These are phyloP conservation scores for Pogostemon cablin DNA, from an alignment of 257 asterid genomes.

Conservation along the genomic window DNA sequence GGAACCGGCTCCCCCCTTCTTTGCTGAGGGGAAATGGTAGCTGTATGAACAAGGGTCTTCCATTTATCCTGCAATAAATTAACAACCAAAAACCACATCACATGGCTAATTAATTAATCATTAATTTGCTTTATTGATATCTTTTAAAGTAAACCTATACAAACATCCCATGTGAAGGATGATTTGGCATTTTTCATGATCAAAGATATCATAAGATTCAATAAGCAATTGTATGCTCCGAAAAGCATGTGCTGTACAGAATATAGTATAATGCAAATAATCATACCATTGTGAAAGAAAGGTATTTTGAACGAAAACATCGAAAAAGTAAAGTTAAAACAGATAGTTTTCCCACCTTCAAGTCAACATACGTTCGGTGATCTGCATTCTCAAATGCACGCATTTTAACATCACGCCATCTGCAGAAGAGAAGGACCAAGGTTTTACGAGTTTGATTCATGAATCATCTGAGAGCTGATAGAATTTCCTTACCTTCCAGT, in stretches of 20 bases:
- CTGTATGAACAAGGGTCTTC: constrained; percentile 93
- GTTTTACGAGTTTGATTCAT: neutral
- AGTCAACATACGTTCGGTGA: constrained; percentile 92
- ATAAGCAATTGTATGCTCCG: constrained; percentile 24
- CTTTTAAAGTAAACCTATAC: neutral
- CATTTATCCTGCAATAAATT: constrained; percentile 71
- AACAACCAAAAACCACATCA: constrained; percentile 25
- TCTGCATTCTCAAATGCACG: constrained; percentile 89
- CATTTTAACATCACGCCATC: constrained; percentile 98
- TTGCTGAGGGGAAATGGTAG: constrained; percentile 91
- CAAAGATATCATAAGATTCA: constrained; percentile 34
- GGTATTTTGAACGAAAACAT: neutral
- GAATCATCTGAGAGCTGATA: neutral
- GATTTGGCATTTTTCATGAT: constrained; percentile 31
- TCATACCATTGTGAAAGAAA: neutral
- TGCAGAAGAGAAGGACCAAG: constrained; percentile 36
- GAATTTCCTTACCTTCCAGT: constrained; percentile 72
- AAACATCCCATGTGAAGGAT: constrained; percentile 37
- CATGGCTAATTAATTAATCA: neutral
- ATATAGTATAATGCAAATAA: constrained; percentile 11
- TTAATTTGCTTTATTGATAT: neutral
- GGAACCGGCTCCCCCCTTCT: constrained; percentile 96
- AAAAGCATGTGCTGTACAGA: constrained; percentile 36
- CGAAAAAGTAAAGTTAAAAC: neutral
- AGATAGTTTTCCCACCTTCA: constrained; percentile 61